phyloP scores from a whole-genome alignment of 163 green algal species.

The Scenedesmus sp. region DNA sequence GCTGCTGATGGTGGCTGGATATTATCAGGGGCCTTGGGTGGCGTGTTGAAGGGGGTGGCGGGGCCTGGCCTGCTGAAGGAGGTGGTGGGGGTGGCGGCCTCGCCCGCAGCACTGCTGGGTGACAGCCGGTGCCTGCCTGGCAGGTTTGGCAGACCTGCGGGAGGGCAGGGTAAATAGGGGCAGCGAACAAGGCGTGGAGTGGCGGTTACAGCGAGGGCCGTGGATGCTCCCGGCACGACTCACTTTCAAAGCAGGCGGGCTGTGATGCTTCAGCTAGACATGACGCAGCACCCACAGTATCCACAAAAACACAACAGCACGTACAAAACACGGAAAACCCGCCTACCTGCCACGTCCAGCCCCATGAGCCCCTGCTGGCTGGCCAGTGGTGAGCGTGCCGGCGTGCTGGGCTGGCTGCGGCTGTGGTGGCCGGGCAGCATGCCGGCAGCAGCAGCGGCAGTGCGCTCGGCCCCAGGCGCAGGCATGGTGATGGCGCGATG shows the following conservation, averaged over 20 bases:
- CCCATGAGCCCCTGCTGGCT: neutral
- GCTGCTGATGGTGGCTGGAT: neutral
- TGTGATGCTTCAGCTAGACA: too few relatives aligned
- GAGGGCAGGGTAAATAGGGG: neutral
- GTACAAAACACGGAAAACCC: too few relatives aligned
- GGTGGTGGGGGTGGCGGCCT: neutral
- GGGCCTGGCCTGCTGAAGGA: neutral
- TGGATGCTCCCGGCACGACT: too few relatives aligned
- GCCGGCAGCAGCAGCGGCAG: neutral
- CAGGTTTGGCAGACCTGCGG: neutral
- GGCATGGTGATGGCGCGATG: neutral
- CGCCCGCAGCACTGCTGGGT: neutral
- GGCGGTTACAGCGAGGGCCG: too few relatives aligned
- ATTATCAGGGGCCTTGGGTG: neutral
- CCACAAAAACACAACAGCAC: too few relatives aligned
- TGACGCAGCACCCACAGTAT: too few relatives aligned
- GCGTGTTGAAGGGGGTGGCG: neutral
- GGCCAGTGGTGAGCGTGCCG: neutral
- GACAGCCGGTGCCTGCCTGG: neutral
- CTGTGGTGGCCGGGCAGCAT: neutral
- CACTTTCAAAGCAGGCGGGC: too few relatives aligned
- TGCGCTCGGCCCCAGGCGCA: neutral
- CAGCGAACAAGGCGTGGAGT: neutral
- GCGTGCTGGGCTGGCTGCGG: neutral
- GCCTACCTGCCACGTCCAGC: neutral